Evolutionary conservation across 805 yeast species (phyloP), one percentile per base, ranked within the genome.

Genomic region (Candida multigemmis): DNA sequence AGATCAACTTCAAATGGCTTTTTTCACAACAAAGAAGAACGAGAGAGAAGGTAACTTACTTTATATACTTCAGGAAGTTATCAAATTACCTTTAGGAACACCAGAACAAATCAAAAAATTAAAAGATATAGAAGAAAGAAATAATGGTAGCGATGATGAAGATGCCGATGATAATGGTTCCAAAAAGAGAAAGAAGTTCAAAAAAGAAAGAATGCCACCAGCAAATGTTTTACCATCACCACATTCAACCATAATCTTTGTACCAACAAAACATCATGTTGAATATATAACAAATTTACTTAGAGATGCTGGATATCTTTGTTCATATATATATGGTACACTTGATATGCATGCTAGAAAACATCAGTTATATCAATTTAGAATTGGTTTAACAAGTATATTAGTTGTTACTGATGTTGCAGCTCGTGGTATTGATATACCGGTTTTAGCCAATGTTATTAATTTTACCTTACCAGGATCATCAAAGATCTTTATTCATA

Each of bases 351-450:
- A 75, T 41, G 98, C 98, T 1, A 78, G 99, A 67, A 77, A 78
- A 34, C 78, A 81, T 41, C 97, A 91, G 49, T 60, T 91, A 26
- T 69, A 78, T 45, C 77, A 85, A 40, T 91, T 91, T 56, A 65
- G 95, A 42, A 63, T 77, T 2, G 98, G 96, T 1, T 61, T 81
- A 24, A 75, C 96, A 4, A 74, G 82, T 16, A 51, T 91, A n/a
- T 55, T 91, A 50, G 96, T 91, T 7, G 99, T 91, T 30, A 91
- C 98, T 1, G 98, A 91, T 64, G 97, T 84, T 37, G 95, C 95
- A 14, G 98, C 98, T 2, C 78, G 98, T 65, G 98, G 98, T 76
- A 86, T 91, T 35, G 99, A 93, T 73, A 84, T 91, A 38, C 98
- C 98, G 0, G 77, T 91, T 31, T 69, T 91, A 47, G 95, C 97